Evolutionary conservation across 768 basidiomycete species (phyloP).

Genomic region (Cubamyces sp.): DNA sequence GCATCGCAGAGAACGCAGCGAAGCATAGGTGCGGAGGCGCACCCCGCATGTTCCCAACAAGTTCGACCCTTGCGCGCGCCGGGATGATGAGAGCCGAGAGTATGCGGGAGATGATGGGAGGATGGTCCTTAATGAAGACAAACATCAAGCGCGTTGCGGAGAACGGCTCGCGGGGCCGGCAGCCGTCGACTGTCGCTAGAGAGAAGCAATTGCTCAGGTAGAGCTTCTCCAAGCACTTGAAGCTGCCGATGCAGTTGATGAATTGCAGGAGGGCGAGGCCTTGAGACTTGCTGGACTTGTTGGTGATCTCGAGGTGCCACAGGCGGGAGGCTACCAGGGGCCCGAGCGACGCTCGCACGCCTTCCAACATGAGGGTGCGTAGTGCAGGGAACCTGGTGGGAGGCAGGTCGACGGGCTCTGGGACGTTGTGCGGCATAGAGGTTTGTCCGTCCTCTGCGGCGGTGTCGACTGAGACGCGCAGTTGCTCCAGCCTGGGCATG

Average conservation of each 20-base stretch:
- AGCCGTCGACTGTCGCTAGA: not conserved
- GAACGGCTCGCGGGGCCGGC: not conserved
- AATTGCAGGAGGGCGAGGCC: not conserved
- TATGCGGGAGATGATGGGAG: conserved; percentile 1
- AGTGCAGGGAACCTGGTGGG: not conserved
- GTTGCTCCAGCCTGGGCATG: conserved; percentile 1
- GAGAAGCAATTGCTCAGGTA: conserved; percentile 5
- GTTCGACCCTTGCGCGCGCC: not conserved
- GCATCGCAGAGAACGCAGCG: not conserved
- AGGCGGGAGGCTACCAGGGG: conserved; percentile 1
- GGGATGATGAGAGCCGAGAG: conserved; percentile 6
- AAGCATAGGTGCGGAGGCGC: not conserved
- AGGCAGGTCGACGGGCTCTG: not conserved
- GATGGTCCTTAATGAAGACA: conserved; percentile 5
- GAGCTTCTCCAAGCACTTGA: conserved; percentile 10
- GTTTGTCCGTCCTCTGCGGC: not conserved
- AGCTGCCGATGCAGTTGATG: conserved; percentile 3
- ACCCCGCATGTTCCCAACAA: conserved; percentile 1
- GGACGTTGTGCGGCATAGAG: not conserved
- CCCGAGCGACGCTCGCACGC: not conserved
- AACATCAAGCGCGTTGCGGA: not conserved
- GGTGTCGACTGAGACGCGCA: not conserved
- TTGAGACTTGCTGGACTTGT: not conserved
- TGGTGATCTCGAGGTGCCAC: conserved; percentile 1
- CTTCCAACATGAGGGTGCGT: not conserved